Percentiles rank a stretch among this genome's conserved stretches.
Evolutionary conservation across 768 basidiomycete genomes (phyloP).

Genomic region (Tremella fuciformis): DNA sequence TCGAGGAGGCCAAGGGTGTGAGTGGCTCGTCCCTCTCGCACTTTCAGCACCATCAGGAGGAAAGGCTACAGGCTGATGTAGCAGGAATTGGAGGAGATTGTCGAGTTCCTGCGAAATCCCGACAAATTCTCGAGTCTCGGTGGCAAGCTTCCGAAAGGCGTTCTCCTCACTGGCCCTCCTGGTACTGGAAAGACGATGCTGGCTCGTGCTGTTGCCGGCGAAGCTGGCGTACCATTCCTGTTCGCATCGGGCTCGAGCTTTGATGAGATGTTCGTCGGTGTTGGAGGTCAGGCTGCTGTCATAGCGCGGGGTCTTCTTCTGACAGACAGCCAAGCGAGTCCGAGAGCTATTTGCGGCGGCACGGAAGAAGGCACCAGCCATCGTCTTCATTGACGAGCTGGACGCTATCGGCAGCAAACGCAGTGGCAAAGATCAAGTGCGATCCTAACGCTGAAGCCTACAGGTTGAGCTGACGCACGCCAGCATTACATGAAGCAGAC

Average conservation of each 20-base stretch:
- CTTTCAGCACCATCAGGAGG: not conserved
- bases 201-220: slow-evolving; percentile 94
- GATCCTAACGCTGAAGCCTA: not conserved
- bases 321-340: slow-evolving; percentile 71
- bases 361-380: slow-evolving; percentile 89
- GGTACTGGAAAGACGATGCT: slow-evolving; percentile 96
- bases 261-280: slow-evolving; percentile 80
- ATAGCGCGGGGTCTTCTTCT: not conserved
- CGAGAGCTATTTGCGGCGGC: slow-evolving; percentile 92
- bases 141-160: slow-evolving; percentile 90
- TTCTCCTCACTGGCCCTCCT: slow-evolving; percentile 60
- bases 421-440: slow-evolving; percentile 48
- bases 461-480: slow-evolving; percentile 56
- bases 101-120: slow-evolving; percentile 92
- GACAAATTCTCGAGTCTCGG: slow-evolving; percentile 83
- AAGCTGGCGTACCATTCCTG: slow-evolving; percentile 96
- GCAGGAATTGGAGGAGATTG: slow-evolving; percentile 88
- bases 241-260: slow-evolving; percentile 96
- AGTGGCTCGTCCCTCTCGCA: slow-evolving; percentile 26
- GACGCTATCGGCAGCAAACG: slow-evolving; percentile 88
- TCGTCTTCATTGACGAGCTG: slow-evolving; percentile 96
- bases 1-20: slow-evolving; percentile 93
- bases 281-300: slow-evolving; percentile 30
- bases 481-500: slow-evolving; percentile 61
- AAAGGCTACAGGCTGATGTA: not conserved